Evolutionary conservation across 2,329 filamentous ascomycete species (phyloP).

Genomic region (Sporothrix euskadiensis): DNA sequence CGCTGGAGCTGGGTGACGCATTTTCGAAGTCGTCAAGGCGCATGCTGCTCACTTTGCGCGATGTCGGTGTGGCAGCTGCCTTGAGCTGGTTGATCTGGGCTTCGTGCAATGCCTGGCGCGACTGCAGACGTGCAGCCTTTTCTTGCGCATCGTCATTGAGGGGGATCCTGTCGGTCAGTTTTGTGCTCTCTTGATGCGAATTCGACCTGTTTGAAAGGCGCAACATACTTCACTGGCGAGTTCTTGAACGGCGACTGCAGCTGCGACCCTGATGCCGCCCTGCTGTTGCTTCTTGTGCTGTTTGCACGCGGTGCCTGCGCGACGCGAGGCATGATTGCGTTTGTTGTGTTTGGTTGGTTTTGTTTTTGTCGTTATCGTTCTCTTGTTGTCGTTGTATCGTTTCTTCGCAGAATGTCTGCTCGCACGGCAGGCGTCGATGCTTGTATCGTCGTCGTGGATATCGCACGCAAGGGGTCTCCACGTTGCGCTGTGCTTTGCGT

Average conservation of each 20-base stretch:
- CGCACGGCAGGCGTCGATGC: conserved; percentile 6
- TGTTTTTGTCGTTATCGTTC: conserved; percentile 32
- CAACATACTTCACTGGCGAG: conserved; percentile 57
- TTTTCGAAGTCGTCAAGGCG: conserved; percentile 61
- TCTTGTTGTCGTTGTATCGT: conserved; percentile 13
- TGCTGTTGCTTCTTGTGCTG: conserved; percentile 40
- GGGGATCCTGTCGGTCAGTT: conserved; percentile 65
- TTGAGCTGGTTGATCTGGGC: conserved; percentile 91
- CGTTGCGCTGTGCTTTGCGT: conserved; percentile 24
- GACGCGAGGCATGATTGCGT: conserved; percentile 55
- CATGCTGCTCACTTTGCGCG: conserved; percentile 59
- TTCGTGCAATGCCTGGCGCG: conserved; percentile 83
- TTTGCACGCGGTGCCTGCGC: conserved; percentile 56
- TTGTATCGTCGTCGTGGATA: conserved; percentile 4
- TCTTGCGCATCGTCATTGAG: conserved; percentile 94
- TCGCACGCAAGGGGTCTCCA: conserved; percentile 10
- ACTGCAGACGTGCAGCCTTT: conserved; percentile 83
- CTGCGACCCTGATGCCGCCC: conserved; percentile 50
- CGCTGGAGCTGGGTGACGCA: conserved; percentile 49
- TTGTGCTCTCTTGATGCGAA: not conserved
- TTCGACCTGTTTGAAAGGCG: not conserved
- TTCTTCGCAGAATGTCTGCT: not conserved
- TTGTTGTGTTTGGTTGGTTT: conserved; percentile 15
- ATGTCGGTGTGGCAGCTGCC: conserved; percentile 67
- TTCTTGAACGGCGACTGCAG: conserved; percentile 59